A percentile compares a stretch with the other conserved stretches of the same genome.
Conservation (phyloP, 371 early-diverging fungal species). For the Mortierella sp. region DNA sequence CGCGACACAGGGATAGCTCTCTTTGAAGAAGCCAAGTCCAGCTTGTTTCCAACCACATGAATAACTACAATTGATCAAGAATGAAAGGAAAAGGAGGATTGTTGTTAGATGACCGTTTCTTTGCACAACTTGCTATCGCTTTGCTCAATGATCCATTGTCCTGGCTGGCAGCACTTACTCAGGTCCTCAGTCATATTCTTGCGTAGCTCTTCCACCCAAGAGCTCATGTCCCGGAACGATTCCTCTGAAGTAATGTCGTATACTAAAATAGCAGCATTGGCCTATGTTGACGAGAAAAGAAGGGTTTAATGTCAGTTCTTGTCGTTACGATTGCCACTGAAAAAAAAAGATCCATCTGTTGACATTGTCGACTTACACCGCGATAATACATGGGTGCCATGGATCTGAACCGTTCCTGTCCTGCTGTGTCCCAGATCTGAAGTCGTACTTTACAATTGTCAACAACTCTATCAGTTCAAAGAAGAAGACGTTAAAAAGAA, state of each 20-base stretch:
- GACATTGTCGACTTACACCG: slow-evolving; percentile 62
- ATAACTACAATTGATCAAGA: slow-evolving; percentile 66
- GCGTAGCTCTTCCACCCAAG: slow-evolving; percentile 81
- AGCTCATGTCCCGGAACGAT: slow-evolving; percentile 72
- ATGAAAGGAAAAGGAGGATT: neutral
- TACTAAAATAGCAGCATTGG: slow-evolving; percentile 77
- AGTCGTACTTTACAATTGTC: slow-evolving; percentile 77
- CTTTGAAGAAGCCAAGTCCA: slow-evolving; percentile 73
- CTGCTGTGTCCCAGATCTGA: slow-evolving; percentile 83
- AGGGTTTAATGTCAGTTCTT: neutral
- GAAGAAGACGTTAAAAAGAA: neutral
- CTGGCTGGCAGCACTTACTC: slow-evolving; percentile 50
- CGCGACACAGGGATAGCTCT: slow-evolving; percentile 72
- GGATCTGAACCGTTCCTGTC: slow-evolving; percentile 78
- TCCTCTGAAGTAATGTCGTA: slow-evolving; percentile 75
- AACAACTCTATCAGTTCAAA: slow-evolving; percentile 61
- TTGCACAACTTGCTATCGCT: neutral
- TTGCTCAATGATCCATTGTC: neutral
- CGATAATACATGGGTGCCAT: slow-evolving; percentile 88
- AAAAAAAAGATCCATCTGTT: neutral
- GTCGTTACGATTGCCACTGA: neutral
- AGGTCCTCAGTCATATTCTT: slow-evolving; percentile 78
- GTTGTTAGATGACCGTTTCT: neutral
- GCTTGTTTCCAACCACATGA: slow-evolving; percentile 83
- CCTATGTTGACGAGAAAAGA: slow-evolving; percentile 36